Conservation (phyloP, 257 asterid species). For the Nicotiana tabacum region DNA sequence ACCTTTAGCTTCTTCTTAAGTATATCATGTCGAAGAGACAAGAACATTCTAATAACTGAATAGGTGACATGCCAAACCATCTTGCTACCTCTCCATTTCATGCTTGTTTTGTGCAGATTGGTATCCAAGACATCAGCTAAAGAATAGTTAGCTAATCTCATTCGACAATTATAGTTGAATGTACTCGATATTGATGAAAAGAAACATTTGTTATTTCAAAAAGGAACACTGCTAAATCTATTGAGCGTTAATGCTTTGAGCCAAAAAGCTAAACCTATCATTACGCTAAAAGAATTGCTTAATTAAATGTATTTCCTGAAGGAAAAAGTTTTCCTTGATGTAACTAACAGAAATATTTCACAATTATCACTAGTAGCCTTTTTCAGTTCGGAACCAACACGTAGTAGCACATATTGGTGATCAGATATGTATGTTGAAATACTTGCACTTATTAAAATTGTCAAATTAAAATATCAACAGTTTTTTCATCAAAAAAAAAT, state of each 20-base stretch:
- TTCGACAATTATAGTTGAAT: background rate
- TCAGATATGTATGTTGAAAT: background rate
- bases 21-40: background rate
- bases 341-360: background rate
- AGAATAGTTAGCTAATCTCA: background rate
- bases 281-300: background rate
- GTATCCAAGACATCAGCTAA: background rate
- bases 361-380: background rate
- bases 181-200: background rate
- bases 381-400: background rate
- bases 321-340: background rate
- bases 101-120: background rate
- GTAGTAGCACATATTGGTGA: background rate
- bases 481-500: background rate
- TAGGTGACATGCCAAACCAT: background rate
- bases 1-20: background rate
- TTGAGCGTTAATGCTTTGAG: background rate
- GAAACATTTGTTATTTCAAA: background rate
- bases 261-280: background rate
- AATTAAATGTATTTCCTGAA: background rate
- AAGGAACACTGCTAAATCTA: background rate
- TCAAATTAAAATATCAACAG: background rate
- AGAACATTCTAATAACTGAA: background rate
- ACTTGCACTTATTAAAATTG: background rate
- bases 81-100: background rate